Base-by-base conservation (phyloP, 2,329 filamentous ascomycete species). In the Cordyceps pruinosa region DNA sequence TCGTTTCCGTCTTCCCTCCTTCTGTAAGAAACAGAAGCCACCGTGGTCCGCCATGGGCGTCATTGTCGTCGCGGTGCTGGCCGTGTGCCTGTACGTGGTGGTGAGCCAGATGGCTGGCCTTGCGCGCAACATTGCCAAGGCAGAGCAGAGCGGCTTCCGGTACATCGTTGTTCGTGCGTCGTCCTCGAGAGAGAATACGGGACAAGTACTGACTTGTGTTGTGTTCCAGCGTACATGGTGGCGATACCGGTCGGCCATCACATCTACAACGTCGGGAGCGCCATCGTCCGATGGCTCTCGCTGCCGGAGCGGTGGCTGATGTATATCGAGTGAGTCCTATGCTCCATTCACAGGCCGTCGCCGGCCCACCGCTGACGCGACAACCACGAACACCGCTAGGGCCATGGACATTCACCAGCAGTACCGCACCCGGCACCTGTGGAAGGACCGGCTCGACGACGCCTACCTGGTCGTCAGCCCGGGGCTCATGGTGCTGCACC, bases 401-500 rank as follows among this genome's bases (percentile, higher is more conserved):
- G 70, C 81, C 61, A 65, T 87, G 61, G 66, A 74, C n/a, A 79
- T 79, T 2, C 82, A 88, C 63, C 88, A 83, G 77, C 67, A 75
- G 8, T 88, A 81, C 70, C 68, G 69, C n/a, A 68, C 75, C 13
- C 77, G 80, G 28, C 80, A 85, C 63, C 73, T 77, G 21, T 75
- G 81, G 17, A 90, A 86, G 65, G 73, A 78, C 28, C 73, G 77
- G 17, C 65, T 83, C 10, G 85, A 83, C 44, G 86, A 90, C 62
- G 76, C 80, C 13, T 86, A 89, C 63, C 62, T 90, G 8, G 64
- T 84, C n/a, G 85, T 86, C 8, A 78, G 83, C 0, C 84, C 87
- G 0, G 73, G 73, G 8, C 68, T 67, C 34, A 73, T 84, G 17
- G 66, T 77, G 19, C 62, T 88, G 35, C 80, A 78, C 62, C 82